These are phyloP conservation scores for Lepidopterella palustris DNA, from an alignment of 495 filamentous ascomycete species.

Conservation along the genomic window DNA sequence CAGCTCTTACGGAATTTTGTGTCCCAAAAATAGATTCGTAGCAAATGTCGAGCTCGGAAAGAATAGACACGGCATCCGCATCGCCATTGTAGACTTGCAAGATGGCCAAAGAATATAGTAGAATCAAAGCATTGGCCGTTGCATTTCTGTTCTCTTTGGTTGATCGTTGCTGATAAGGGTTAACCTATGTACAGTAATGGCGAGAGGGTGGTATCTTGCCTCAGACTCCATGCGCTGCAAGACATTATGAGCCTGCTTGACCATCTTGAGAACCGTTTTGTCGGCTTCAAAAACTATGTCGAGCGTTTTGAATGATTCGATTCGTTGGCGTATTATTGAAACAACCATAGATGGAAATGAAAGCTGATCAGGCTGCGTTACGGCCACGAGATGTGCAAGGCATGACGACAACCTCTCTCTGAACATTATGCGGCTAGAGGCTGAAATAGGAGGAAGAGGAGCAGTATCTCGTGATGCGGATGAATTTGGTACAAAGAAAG, in stretches of 20 bases:
- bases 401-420: constrained; percentile 59
- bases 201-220: constrained; percentile 4
- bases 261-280: constrained; percentile 54
- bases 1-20: constrained; percentile 31
- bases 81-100: constrained; percentile 87
- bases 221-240: constrained; percentile 36
- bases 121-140: constrained; percentile 56
- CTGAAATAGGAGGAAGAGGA: constrained; percentile 46
- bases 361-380: not conserved
- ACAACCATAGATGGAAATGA: constrained; percentile 45
- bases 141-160: constrained; percentile 11
- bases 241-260: constrained; percentile 63
- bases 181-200: not conserved
- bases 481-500: constrained; percentile 39
- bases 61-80: constrained; percentile 67
- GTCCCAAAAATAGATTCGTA: constrained; percentile 55
- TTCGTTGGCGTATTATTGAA: constrained; percentile 45
- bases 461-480: constrained; percentile 28
- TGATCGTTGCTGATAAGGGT: not conserved
- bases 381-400: constrained; percentile 61
- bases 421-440: constrained; percentile 60
- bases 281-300: constrained; percentile 43
- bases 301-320: constrained; percentile 32
- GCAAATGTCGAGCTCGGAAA: constrained; percentile 66
- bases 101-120: constrained; percentile 80